Base-by-base conservation (phyloP, 208 protist genomes). In the Porcisia deanei region DNA sequence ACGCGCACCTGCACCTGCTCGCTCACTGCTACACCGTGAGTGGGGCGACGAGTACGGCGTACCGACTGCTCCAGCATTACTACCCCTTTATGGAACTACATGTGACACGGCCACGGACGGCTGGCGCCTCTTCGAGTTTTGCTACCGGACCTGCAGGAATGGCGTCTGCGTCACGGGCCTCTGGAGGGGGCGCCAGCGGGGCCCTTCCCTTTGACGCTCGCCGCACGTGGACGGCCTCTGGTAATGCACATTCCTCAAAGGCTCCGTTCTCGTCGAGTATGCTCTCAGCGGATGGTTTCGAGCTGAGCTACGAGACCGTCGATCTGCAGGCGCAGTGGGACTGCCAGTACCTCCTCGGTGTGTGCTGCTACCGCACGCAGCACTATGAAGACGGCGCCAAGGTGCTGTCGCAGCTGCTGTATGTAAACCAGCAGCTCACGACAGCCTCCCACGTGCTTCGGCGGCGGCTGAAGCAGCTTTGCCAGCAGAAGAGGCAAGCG, bases 281-380 rank as follows among this genome's bases (percentile, higher is more conserved):
- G 47, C 8, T 45, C 43, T 54, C 66, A 16, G 22, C 47, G 18
- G 47, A 71, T 30, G 41, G 9, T 7, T n/a, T 80, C 41, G 71
- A 78, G 18, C 53, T 79, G 18, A 73, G 68, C 64, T 63, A 76
- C 71, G 75, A 75, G 41, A 22, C 49, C n/a, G 72, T 89, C 4
- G 87, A 92, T 63, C 69, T 91, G 58, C 63, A 77, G 57, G 76
- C 88, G 34, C 76, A 86, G 45, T 94, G 90, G 90, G 77, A 87
- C 14, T 96, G 92, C 71, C 87, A 94, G 65, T 96, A 94, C 75
- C 75, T 96, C 14, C 76, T 94, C 47, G 92, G 87, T 1, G 90
- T 96, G n/a, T 88, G 83, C 71, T 96, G 90, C 75, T 84, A 76
- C 34, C 88, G 81, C 68, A 85, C 84, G n/a, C 72, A 88, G 60